Evolutionary conservation across 768 basidiomycete species (phyloP), one percentile per base, ranked within the genome.

Genomic region (Kwoniella sp.): DNA sequence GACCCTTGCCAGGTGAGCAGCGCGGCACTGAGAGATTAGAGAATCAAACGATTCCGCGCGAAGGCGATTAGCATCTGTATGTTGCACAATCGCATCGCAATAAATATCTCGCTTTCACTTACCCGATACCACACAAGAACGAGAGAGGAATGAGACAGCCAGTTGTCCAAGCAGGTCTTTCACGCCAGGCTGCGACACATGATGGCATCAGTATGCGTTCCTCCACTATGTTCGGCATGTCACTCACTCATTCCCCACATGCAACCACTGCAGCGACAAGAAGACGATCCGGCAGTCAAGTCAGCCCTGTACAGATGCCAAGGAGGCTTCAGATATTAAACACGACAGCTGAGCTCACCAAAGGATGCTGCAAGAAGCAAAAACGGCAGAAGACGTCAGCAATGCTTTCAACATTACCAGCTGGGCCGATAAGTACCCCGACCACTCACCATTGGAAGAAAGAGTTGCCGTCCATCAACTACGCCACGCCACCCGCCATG

Each of bases 41-140:
- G 47, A n/a, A 8, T 48, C 20, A 23, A 20, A 7, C 8, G 20
- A 20, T n/a, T n/a, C n/a, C 23, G 47, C 8, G 25, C 9, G 26
- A 45, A 5, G n/a, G 8, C 28, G 38, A 15, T 48, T 8, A 29
- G 20, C 2, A 50, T 17, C 41, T 11, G 29, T 8, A n/a, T n/a
- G n/a, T n/a, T n/a, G n/a, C n/a, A n/a, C n/a, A n/a, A n/a, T n/a
- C 25, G 9, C 51, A 52, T 52, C 23, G 15, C 17, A 23, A 22
- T 15, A 52, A 15, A 52, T 52, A 22, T n/a, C n/a, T 28, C n/a
- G 3, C 13, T 4, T 23, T 2, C 17, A 71, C 75, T 63, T 38
- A 71, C 66, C 81, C 78, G 60, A 94, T 92, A 47, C 90, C 91
- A 73, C 89, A 89, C 1, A 90, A 81, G 81, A 93, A 93, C 29